Base-by-base conservation (phyloP, 2,329 filamentous ascomycete genomes). In the Cytospora piceicola region DNA sequence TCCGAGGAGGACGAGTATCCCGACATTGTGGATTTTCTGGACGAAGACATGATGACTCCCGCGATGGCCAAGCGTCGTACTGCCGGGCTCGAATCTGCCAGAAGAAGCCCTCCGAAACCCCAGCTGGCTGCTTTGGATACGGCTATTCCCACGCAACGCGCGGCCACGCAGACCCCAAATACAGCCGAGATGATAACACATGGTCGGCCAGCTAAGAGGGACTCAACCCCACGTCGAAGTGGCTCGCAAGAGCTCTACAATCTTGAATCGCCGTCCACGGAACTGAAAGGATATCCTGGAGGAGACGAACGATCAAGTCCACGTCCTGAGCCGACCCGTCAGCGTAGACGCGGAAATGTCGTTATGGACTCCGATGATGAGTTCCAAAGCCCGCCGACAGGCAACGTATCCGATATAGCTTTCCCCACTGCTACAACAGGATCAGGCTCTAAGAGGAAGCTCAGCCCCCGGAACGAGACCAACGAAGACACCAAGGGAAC, bases 311-410 rank as follows among this genome's bases (percentile, higher is more conserved):
- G 59, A 9, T 39, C 54, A 27, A 70, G 68, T 52, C 58, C 67
- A 46, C 68, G 62, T 46, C 67, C 71, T 56, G 71, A 62, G 65
- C 69, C 67, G 32, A 68, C 67, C 4, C 71, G 66, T 15, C 69
- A 59, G 17, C 67, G 69, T 9, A 69, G 69, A 58, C 69, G 59
- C 55, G 66, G 64, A 32, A 73, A 73, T 39, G 73, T 85, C 8
- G 82, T 87, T 51, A 78, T 82, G 60, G 85, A 88, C 69, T 88
- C 85, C 0, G 85, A 87, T 54, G 85, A 87, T 53, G 84, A 87
- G 53, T 82, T 81, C 52, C 70, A 82, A 7, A 80, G 79, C 6
- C 78, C 82, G 15, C 77, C 75, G 11, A 75, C 74, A 12, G 75
- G 73, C 46, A 73, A 82, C 71, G 66, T 72, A 2, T 42, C 60